Evolutionary conservation across 345 rosid genomes (phyloP).

Genomic region (Passiflora organensis): DNA sequence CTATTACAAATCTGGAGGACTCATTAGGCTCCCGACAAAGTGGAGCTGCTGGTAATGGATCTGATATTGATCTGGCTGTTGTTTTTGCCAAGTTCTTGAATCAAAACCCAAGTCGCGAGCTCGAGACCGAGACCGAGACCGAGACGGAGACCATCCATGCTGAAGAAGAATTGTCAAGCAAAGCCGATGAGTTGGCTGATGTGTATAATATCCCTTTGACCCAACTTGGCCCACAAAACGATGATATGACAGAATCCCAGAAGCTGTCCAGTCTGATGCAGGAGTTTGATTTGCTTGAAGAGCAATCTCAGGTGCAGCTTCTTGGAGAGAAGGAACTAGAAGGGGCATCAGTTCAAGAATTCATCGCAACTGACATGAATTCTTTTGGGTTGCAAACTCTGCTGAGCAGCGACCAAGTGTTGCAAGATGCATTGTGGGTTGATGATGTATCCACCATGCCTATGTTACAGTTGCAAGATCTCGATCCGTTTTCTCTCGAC

Average conservation of each 20-base stretch:
- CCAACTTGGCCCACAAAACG: slow-evolving; percentile 8
- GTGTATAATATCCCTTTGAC: slow-evolving; percentile 12
- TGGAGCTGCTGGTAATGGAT: neutral
- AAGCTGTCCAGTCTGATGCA: slow-evolving; percentile 5
- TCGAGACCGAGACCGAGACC: slow-evolving; percentile 15
- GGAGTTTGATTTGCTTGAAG: slow-evolving; percentile 10
- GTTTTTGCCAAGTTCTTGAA: slow-evolving; percentile 55
- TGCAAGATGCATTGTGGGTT: slow-evolving; percentile 32
- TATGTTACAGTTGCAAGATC: slow-evolving; percentile 22
- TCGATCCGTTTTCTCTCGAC: slow-evolving; percentile 24
- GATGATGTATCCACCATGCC: slow-evolving; percentile 19
- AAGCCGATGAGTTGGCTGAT: neutral
- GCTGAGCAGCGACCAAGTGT: slow-evolving; percentile 36
- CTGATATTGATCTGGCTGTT: slow-evolving; percentile 44
- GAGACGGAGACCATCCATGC: too few relatives aligned
- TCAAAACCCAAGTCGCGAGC: slow-evolving; percentile 24
- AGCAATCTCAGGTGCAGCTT: slow-evolving; percentile 16
- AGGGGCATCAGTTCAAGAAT: slow-evolving; percentile 14
- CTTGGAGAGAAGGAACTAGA: slow-evolving; percentile 11
- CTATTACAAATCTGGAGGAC: slow-evolving; percentile 11
- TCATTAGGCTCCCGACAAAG: neutral
- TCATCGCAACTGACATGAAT: slow-evolving; percentile 19
- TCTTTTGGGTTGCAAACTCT: slow-evolving; percentile 24
- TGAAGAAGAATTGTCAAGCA: slow-evolving; percentile 1
- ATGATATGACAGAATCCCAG: slow-evolving; percentile 12